phyloP scores from a whole-genome alignment of 2,329 filamentous ascomycete genomes.

The Nannizziopsis arthrosporioides region DNA sequence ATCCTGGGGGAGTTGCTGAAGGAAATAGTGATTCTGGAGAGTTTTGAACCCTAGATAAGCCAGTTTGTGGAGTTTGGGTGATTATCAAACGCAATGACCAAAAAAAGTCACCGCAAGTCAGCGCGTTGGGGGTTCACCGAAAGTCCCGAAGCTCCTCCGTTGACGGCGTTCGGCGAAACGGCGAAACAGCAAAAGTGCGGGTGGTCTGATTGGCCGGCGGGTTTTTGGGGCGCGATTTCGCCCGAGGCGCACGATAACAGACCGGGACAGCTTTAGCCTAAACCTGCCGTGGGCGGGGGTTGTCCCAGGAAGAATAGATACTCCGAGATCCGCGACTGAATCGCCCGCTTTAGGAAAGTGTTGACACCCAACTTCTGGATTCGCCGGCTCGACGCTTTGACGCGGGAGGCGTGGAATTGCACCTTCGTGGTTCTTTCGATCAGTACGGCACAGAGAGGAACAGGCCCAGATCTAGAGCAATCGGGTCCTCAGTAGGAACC shows the following conservation, averaged over 20 bases:
- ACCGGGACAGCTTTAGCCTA: slow-evolving; percentile 6
- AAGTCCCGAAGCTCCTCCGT: not conserved
- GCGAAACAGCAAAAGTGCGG: not conserved
- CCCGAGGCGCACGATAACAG: slow-evolving; percentile 3
- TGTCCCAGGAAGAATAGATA: too few species aligned
- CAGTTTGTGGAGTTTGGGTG: not conserved
- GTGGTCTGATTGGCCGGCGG: not conserved
- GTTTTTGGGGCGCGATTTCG: not conserved
- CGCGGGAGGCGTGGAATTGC: too few species aligned
- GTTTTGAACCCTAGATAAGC: slow-evolving; percentile 1
- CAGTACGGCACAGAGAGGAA: too few species aligned
- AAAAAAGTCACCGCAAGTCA: not conserved
- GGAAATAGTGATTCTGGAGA: not conserved
- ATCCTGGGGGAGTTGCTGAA: not conserved
- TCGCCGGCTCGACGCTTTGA: too few species aligned
- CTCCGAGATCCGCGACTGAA: too few species aligned
- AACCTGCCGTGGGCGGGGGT: not conserved
- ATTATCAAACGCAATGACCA: slow-evolving; percentile 10
- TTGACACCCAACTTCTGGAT: too few species aligned
- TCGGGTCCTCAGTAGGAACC: too few species aligned
- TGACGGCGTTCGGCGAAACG: not conserved
- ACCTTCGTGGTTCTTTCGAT: too few species aligned
- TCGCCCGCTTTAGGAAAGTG: too few species aligned
- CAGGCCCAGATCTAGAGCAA: too few species aligned
- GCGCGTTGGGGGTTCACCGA: not conserved